These are phyloP conservation scores for Keithomyces neogunnii DNA, from an alignment of 2,329 filamentous ascomycete species.

Conservation along the genomic window DNA sequence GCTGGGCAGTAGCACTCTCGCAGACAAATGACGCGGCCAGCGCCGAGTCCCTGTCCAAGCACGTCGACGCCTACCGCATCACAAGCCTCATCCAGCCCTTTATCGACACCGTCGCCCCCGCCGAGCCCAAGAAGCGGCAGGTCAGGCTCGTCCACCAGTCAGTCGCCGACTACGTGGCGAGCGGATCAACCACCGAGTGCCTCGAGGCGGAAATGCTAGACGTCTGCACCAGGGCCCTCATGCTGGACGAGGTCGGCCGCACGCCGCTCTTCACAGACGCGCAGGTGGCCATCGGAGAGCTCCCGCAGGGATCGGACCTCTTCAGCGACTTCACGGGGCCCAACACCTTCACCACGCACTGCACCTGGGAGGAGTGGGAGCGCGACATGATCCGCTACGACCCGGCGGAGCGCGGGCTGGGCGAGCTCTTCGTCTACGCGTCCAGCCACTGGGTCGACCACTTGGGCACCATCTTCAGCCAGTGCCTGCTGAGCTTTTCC, in stretches of 20 bases:
- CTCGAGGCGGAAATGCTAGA: constrained; percentile 15
- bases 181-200: constrained; percentile 7
- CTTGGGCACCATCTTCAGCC: constrained; percentile 12
- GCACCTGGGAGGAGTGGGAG: constrained; percentile 22
- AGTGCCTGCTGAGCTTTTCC: too few relatives aligned
- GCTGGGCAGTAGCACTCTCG: constrained; percentile 17
- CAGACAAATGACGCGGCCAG: too few relatives aligned
- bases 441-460: constrained; percentile 26
- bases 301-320: constrained; percentile 11
- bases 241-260: constrained; percentile 18
- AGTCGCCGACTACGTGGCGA: too few relatives aligned
- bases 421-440: constrained; percentile 23
- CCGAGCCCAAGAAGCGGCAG: too few relatives aligned
- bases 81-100: too few relatives aligned
- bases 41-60: too few relatives aligned
- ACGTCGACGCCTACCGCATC: too few relatives aligned
- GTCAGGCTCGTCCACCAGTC: too few relatives aligned
- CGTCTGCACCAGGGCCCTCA: constrained; percentile 19
- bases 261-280: constrained; percentile 20
- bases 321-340: constrained; percentile 13
- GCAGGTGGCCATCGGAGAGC: constrained; percentile 10
- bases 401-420: constrained; percentile 13
- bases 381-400: constrained; percentile 18
- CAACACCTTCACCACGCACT: constrained; percentile 12
- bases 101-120: too few relatives aligned